Evolutionary conservation across 192 early-diverging fungal species (phyloP).

Genomic region (Umbelopsis vinacea): DNA sequence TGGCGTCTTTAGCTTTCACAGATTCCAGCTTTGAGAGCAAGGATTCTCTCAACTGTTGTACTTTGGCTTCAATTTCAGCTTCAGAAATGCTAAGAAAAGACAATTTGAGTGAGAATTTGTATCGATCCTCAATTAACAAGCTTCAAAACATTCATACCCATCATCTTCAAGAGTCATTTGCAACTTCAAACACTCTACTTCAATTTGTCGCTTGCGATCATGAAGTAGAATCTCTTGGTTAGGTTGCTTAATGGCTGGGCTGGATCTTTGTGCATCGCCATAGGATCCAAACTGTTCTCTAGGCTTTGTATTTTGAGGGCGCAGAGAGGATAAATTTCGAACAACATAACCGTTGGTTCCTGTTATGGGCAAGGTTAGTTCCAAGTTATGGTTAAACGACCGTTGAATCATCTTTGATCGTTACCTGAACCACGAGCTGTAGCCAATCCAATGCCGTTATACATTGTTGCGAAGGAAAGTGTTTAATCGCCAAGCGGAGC

Average conservation of each 20-base stretch:
- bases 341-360: constrained; percentile 97
- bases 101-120: background rate
- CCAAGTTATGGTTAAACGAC: too few species aligned
- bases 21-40: constrained; percentile 60
- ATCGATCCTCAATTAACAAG: background rate
- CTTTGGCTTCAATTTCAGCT: constrained; percentile 67
- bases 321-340: constrained; percentile 80
- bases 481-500: background rate
- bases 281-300: constrained; percentile 39
- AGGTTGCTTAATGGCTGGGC: constrained; percentile 53
- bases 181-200: constrained; percentile 85
- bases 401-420: too few species aligned
- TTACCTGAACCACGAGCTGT: constrained; percentile 78
- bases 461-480: constrained; percentile 46
- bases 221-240: constrained; percentile 85
- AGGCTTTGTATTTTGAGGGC: constrained; percentile 39
- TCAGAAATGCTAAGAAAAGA: constrained; percentile 53
- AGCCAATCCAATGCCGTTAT: constrained; percentile 81
- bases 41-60: constrained; percentile 60
- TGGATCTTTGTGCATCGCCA: constrained; percentile 24
- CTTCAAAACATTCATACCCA: constrained; percentile 45
- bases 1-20: constrained; percentile 29
- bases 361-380: background rate
- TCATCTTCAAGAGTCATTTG: constrained; percentile 79
- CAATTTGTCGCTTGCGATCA: constrained; percentile 85